Base-by-base conservation (phyloP, 352 stramenopile species). In the Phytophthora pseudosyringae region DNA sequence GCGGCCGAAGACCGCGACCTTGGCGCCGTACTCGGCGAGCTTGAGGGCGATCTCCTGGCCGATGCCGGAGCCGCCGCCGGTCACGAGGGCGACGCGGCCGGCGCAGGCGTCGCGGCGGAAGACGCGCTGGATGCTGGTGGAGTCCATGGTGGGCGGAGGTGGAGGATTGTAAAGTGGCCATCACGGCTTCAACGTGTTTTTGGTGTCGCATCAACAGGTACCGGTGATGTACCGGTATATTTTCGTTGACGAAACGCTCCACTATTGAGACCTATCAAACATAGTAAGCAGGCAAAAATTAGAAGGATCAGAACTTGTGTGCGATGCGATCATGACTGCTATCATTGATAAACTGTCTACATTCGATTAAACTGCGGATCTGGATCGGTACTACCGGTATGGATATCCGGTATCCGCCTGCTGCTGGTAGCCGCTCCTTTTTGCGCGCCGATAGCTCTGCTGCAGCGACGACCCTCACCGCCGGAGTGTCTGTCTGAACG, bases 31-130 rank as follows among this genome's bases (percentile, higher is more conserved):
- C 36, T 94, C 73, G 16, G 96, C 84, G 18, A 98, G 69, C 60
- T 96, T 92, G 57, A 95, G 75, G 10, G 92, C 91, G 55, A 98
- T 97, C 75, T 98, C 94, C 71, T 97, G 98, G 36, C 96, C 94
- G 59, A 99, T 94, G 70, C 94, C 96, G 15, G 93, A 98, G 35
- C 94, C 95, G 15, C 96, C 96, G 46, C 96, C 96, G 1, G 96
- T 99, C 6, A 98, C 79, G 29, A 98, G 79, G 44, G 88, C 95
- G 41, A 98, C 93, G 38, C 80, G 79, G 33, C 77, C 84, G n/a
- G 38, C 48, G 48, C 81, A 81, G 18, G 63, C 81, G 52, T 89
- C 78, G 28, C 62, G 56, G 41, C 78, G 70, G 65, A 94, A 94
- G 28, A 88, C 76, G 32, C 72, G 73, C 12, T 72, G 50, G 41